Base-by-base conservation (phyloP, 2,329 filamentous ascomycete species). In the Arthrobotrys entomopaga region DNA sequence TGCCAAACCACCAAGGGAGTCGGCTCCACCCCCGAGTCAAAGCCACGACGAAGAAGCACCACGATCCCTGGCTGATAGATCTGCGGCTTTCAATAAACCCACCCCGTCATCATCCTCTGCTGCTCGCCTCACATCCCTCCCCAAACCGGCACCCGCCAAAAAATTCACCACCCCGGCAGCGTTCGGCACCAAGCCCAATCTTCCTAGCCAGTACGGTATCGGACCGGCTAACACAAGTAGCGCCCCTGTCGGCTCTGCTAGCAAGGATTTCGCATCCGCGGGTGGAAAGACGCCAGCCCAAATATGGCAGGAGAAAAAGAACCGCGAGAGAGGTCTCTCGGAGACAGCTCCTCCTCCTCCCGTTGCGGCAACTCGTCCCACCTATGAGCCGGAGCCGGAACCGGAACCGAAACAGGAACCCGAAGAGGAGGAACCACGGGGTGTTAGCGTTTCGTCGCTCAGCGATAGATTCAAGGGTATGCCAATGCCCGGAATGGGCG, bases 301-400 rank as follows among this genome's bases (percentile, higher is more conserved):
- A 82, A 83, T 97, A 40, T 99, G 95, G 95, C 94, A 94, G 0
- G 95, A 99, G 84, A 96, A 93, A 84, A 98, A 98, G 84, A 94
- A 91, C 42, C 89, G 89, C 74, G 89, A 95, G 81, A 86, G 89
- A 69, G 88, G 86, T 20, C 77, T 81, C 22, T 84, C 82, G 59
- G 89, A 87, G 52, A 84, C 83, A 46, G 15, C 53, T 72, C 82
- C 60, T 80, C 84, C 22, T 76, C 48, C 75, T 56, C 73, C 71
- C 26, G 59, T 71, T 38, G 63, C 77, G 79, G 84, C 48, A 83
- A 83, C 49, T 64, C 72, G 34, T 60, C 66, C 56, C 72, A 52
- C 64, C 13, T 46, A 46, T 19, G 48, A 84, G 87, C 72, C 79
- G 85, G 86, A 76, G 91, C 90, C 82, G 1, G 83, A 84, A 42